Base-by-base conservation (phyloP, 2,329 filamentous ascomycete genomes). In the Cytospora piceae region DNA sequence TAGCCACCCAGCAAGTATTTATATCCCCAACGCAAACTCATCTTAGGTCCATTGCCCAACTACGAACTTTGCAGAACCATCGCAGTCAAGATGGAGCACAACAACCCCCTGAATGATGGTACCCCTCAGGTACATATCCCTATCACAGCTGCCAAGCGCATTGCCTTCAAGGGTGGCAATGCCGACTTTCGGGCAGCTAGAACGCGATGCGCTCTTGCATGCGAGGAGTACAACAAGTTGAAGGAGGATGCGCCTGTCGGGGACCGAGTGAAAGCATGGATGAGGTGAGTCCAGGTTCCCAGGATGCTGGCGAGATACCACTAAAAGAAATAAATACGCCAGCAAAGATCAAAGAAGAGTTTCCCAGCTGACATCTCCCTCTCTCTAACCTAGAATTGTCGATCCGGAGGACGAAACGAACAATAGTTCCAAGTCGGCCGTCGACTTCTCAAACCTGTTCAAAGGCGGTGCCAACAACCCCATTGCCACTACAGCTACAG, bases 111-210 rank as follows among this genome's bases (percentile, higher is more conserved):
- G 17, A 39, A 29, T 4, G 22, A 49, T 24, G 20, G 9, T 9
- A 20, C 3, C 46, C 22, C 7, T 49, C 17, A 9, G 6, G n/a
- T n/a, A 46, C 20, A 20, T n/a, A 2, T 1, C 3, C 34, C 12
- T 6, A 42, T 3, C 39, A 15, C 6, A 7, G 39, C 2, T 42
- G 52, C 65, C 14, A 58, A 59, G n/a, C 61, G 65, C 0, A 60
- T 68, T 22, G 67, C 71, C 49, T 75, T 73, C 64, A 72, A 72
- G 32, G 73, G 72, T 12, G 73, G 73, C 22, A 73, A 73, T 61
- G 64, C 70, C 29, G 73, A 74, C 67, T 75, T 75, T 42, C 73
- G 73, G 8, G 71, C 69, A 2, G 72, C 70, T 17, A 67, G 73
- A 12, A 70, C 72, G 52, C 69, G 69, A 5, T 74, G 73, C 52